Conservation (phyloP, 306 rosid species). For the Acmispon strigosus region DNA sequence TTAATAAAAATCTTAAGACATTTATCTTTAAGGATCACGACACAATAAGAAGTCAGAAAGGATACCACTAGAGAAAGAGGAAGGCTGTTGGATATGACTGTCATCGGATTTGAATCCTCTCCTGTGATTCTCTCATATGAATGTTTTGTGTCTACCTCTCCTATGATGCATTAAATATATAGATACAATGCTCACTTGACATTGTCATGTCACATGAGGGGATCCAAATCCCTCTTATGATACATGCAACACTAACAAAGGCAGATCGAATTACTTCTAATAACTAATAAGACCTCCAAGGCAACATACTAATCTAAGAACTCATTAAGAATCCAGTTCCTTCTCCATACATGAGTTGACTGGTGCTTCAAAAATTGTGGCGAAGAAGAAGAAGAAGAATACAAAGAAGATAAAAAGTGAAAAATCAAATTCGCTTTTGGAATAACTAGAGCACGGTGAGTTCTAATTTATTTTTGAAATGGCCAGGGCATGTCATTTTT, state of each 20-base stretch:
- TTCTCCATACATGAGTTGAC: not conserved
- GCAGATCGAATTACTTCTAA: conserved; percentile 7
- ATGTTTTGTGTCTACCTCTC: no score
- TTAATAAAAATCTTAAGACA: not conserved
- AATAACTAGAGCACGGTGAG: not conserved
- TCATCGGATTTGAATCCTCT: no score
- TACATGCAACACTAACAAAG: not conserved
- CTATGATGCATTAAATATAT: no score
- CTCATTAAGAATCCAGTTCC: not conserved
- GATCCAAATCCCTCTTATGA: no score
- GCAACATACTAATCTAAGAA: not conserved
- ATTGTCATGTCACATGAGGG: no score
- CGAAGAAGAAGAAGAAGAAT: not conserved
- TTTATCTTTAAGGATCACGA: not conserved
- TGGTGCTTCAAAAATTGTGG: not conserved
- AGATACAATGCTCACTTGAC: no score
- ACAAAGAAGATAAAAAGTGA: not conserved
- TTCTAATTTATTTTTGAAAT: not conserved
- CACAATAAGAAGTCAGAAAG: not conserved
- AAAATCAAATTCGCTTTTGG: not conserved
- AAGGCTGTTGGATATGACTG: not conserved
- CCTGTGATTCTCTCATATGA: no score
- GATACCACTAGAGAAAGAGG: not conserved
- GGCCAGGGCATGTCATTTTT: not conserved
- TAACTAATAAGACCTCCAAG: not conserved